These are phyloP conservation scores for Monilinia laxa DNA, from an alignment of 2,329 filamentous ascomycete species.

Conservation along the genomic window DNA sequence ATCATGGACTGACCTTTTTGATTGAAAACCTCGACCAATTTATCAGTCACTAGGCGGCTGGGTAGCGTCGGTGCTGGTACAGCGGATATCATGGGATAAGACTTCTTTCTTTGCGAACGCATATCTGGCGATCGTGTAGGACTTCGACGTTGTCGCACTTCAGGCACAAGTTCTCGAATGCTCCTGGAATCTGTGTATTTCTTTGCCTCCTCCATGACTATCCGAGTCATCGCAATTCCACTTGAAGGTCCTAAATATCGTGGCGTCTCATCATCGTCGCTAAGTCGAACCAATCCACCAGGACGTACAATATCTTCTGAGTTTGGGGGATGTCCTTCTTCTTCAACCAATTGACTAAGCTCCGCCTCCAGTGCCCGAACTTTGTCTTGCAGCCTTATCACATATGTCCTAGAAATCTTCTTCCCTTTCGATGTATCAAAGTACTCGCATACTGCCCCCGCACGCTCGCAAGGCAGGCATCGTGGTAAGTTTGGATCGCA, in stretches of 20 bases:
- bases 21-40: conserved; percentile 80
- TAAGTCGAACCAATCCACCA: conserved; percentile 79
- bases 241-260: conserved; percentile 92
- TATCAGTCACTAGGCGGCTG: conserved; percentile 69
- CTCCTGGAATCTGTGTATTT: conserved; percentile 86
- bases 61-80: conserved; percentile 76
- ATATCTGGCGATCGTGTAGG: conserved; percentile 62
- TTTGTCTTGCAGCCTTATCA: conserved; percentile 85
- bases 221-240: conserved; percentile 88
- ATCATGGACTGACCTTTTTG: conserved; percentile 64
- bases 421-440: conserved; percentile 84
- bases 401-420: conserved; percentile 87
- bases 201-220: conserved; percentile 96
- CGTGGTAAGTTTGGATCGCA: conserved; percentile 91
- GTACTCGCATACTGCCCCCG: conserved; percentile 90
- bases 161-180: conserved; percentile 88
- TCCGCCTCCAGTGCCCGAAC: conserved; percentile 80
- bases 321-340: conserved; percentile 68
- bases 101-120: conserved; percentile 67
- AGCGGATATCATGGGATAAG: conserved; percentile 87
- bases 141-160: conserved; percentile 62
- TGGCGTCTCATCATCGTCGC: conserved; percentile 79
- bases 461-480: conserved; percentile 89
- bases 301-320: conserved; percentile 84
- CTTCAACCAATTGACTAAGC: conserved; percentile 74